Base-by-base conservation (phyloP, 2,329 filamentous ascomycete genomes). In the Xylaria sp. region DNA sequence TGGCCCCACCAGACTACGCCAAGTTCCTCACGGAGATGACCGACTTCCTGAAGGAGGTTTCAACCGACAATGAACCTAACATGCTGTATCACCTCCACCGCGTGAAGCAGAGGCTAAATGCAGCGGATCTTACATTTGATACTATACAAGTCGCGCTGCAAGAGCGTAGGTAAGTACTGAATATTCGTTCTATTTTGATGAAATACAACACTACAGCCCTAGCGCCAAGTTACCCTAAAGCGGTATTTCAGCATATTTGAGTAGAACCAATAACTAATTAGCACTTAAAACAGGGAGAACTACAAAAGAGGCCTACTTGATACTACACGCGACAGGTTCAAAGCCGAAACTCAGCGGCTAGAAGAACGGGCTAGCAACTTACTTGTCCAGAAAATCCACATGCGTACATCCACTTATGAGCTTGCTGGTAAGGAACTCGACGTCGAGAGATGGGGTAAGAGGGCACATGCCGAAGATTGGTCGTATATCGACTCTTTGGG, bases 331-430 rank as follows among this genome's bases (percentile, higher is more conserved):
- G 39, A 13, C 39, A 13, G 18, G 39, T 44, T 44, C 39, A 18
- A 44, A 44, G 39, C 39, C 39, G 39, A 44, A 44, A 0, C 18
- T 18, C 12, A 13, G 39, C 39, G 39, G 39, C 39, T 44, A 18
- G 39, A 44, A 18, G 10, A 44, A 44, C 39, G 18, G 5, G 10
- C 18, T 44, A 10, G 39, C 25, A 32, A 23, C 18, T 50, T 61
- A 28, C 34, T 52, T 13, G 32, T 61, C 18, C 32, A 51, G n/a
- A 61, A 28, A 52, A 20, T 28, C 34, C 32, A 52, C 28, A 37
- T 61, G 58, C 58, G 58, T 52, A 56, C 52, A 41, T 61, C 58
- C 32, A 61, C 32, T 18, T 61, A 51, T n/a, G 32, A 61, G 46
- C 58, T 61, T 51, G 58, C 58, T 25, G 58, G 28, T n/a, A 52